phyloP scores from a whole-genome alignment of 345 rosid species.

The Zanthoxylum bungeanum region DNA sequence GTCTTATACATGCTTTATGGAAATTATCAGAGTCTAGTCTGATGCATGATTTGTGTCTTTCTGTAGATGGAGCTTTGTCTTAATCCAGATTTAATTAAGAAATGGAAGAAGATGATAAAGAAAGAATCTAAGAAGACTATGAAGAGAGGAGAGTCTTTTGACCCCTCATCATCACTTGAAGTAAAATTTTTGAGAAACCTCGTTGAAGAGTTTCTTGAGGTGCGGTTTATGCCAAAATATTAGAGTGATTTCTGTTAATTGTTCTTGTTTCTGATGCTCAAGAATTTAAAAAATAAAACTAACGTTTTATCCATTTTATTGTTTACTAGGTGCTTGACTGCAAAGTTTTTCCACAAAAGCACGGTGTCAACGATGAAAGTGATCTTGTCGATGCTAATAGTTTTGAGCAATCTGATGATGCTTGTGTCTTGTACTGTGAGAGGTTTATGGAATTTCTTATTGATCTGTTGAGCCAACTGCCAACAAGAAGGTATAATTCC shows the following conservation, averaged over 20 bases:
- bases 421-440: conserved; percentile 84
- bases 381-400: conserved; percentile 34
- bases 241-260: not conserved
- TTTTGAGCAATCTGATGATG: conserved; percentile 54
- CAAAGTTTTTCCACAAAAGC: conserved; percentile 49
- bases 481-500: conserved; percentile 80
- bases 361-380: conserved; percentile 27
- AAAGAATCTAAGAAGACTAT: conserved; percentile 69
- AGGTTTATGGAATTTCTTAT: conserved; percentile 97
- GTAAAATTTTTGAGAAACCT: conserved; percentile 80
- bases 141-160: conserved; percentile 51
- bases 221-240: conserved; percentile 21
- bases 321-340: conserved; percentile 67
- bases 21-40: conserved; percentile 5
- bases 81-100: conserved; percentile 75
- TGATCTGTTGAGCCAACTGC: conserved; percentile 93
- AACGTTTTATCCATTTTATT: conserved; percentile 6
- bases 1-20: conserved; percentile 1
- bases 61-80: conserved; percentile 88
- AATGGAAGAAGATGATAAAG: conserved; percentile 82
- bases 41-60: conserved; percentile 16
- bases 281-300: not conserved
- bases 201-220: conserved; percentile 89
- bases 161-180: conserved; percentile 59
- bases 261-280: not conserved